Base-by-base conservation (phyloP, 2,329 filamentous ascomycete genomes). In the Dactylonectria estremocensis region DNA sequence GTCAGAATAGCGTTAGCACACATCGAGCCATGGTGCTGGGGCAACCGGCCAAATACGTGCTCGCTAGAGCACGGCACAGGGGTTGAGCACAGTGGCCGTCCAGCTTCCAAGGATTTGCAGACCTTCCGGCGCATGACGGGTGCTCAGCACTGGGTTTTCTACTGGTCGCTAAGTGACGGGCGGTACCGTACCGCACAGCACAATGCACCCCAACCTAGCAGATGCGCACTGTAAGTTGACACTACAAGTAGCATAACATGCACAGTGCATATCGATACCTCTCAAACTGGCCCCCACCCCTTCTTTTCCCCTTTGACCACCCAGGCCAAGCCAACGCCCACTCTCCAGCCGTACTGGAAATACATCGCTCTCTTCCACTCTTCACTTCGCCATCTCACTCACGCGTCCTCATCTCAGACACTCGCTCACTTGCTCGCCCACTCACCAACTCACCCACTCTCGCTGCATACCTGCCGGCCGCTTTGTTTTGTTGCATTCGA, bases 41-140 rank as follows among this genome's bases (percentile, higher is more conserved):
- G 64, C 64, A 66, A 66, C 64, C 56, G 57, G 63, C 63, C 63
- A 56, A 66, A 66, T 56, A 52, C 60, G 63, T 58, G 16, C 35
- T 31, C 35, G 52, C 37, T 50, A 31, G 56, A 37, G 52, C 45
- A 37, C 37, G 52, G 50, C 33, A 31, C 50, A 53, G 56, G 33
- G 45, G 40, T 50, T 24, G 20, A 46, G 57, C 45, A 52, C 46
- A 31, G 40, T 59, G 31, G 61, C 35, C 45, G 57, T 31, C 31
- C 22, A 20, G 46, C 4, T 35, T 50, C n/a, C 28, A 40, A 10
- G 45, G 28, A 37, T 61, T 61, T 49, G 58, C 58, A 61, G 54
- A 54, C 49, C 24, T 54, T 54, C 58, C 18, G 52, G 45, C 35
- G 40, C 46, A 49, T 24, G 45, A 46, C 45, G 58, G 63, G 63